Base-by-base conservation (phyloP, 371 early-diverging fungal genomes). In the Mortierella sp. region DNA sequence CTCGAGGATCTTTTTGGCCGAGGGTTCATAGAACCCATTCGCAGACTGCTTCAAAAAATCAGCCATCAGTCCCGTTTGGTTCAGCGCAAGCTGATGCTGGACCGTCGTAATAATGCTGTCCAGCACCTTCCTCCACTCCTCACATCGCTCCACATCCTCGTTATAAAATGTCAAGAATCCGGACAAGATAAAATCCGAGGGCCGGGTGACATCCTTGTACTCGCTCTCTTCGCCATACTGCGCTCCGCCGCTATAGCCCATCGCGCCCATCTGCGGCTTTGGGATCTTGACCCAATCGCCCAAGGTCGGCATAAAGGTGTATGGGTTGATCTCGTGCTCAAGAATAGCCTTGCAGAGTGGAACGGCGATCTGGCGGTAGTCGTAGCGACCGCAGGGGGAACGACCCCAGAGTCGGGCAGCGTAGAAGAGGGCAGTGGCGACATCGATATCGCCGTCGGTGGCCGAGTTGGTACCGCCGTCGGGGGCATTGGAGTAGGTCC, bases 401-500 rank as follows among this genome's bases (percentile, higher is more conserved):
- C 82, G 90, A 24, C 90, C 90, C 93, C 93, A 93, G 41, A 91
- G 86, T 43, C 88, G 87, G 12, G 90, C 88, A 0, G 93, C 93
- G 60, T 92, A 83, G 78, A 93, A 92, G 44, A 93, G 79, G 0
- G 92, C 89, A 21, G 92, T 92, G 14, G 90, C 90, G 71, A 93
- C 84, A 79, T 93, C 93, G 29, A 91, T 91, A 82, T 91, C 92
- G 11, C 93, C 93, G 65, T 93, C 93, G 1, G 92, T 92, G 12
- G 90, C 91, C 56, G 92, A 83, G 82, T 92, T 92, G n/a, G 88
- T 83, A 72, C 92, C 92, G 5, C 93, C 93, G n/a, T 93, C 93
- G 0, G 92, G 92, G 3, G 93, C 92, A 84, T 92, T 91, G 56
- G 88, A 84, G 24, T 90, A 88, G n/a, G 92, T 91, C 29, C 92